phyloP scores from a whole-genome alignment of 768 basidiomycete genomes.

The Pulveroboletus sp. region DNA sequence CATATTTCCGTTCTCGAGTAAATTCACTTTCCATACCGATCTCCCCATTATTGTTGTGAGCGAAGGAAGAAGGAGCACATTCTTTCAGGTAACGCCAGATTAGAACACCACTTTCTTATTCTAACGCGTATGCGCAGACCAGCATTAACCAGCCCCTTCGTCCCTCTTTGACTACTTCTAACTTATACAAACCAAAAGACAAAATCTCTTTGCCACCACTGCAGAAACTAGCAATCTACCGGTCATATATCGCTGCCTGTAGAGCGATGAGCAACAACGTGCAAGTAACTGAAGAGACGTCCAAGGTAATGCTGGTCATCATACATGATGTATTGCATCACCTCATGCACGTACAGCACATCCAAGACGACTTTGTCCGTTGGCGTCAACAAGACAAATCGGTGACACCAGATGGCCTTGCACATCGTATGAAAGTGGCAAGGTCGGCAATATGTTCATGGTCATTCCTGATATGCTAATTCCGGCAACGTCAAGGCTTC shows the following conservation, averaged over 20 bases:
- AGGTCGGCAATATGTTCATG: conserved; percentile 42
- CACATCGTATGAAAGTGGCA: conserved; percentile 63
- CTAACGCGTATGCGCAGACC: conserved; percentile 42
- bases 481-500: conserved; percentile 40
- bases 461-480: background rate
- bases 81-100: conserved; percentile 54
- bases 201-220: conserved; percentile 43
- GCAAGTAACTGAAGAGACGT: conserved; percentile 48
- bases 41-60: conserved; percentile 59
- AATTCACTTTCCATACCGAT: conserved; percentile 70
- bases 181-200: conserved; percentile 48
- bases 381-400: conserved; percentile 37
- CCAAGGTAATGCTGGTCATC: conserved; percentile 44
- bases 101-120: background rate
- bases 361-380: conserved; percentile 70
- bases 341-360: conserved; percentile 43
- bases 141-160: conserved; percentile 51
- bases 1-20: conserved; percentile 66
- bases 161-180: conserved; percentile 23
- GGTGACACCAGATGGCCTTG: conserved; percentile 56
- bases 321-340: background rate
- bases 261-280: conserved; percentile 46
- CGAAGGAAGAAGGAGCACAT: conserved; percentile 64
- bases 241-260: conserved; percentile 58
- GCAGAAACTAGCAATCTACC: conserved; percentile 51